Percentiles rank a stretch among this genome's conserved stretches.
Conservation (phyloP, 257 asterid genomes). For the Nicotiana benthamiana region DNA sequence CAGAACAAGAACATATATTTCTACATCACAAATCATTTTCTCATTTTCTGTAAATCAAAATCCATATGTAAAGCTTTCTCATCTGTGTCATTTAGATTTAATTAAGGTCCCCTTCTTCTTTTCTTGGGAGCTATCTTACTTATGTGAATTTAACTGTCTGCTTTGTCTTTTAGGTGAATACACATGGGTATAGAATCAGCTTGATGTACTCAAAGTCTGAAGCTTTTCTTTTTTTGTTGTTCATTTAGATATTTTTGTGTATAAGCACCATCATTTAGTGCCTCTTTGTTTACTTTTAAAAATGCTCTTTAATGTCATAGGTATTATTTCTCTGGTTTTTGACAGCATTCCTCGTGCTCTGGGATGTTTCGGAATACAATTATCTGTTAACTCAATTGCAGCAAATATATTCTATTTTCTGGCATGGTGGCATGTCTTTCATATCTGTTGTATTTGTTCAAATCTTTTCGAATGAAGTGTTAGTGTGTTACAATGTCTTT, state of each 20-base stretch:
- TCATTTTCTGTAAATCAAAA: neutral
- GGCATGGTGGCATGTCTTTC: neutral
- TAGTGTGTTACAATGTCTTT: neutral
- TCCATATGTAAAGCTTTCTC: neutral
- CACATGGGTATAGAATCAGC: neutral
- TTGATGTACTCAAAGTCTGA: neutral
- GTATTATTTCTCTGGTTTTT: neutral
- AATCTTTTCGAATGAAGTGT: neutral
- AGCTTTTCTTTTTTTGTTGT: neutral
- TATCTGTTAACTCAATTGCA: neutral
- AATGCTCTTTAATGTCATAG: neutral
- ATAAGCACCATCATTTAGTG: neutral
- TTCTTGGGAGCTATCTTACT: neutral
- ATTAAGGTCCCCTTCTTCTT: neutral
- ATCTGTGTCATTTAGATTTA: neutral
- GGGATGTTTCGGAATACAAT: neutral
- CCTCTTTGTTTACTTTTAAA: neutral
- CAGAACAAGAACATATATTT: neutral
- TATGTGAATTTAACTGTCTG: neutral
- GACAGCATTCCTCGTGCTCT: neutral
- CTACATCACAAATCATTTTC: neutral
- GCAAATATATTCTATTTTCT: neutral
- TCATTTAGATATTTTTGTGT: neutral
- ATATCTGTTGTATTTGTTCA: neutral
- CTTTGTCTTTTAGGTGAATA: neutral